phyloP scores from a whole-genome alignment of 2,329 filamentous ascomycete species.

The Xylaria sp. region DNA sequence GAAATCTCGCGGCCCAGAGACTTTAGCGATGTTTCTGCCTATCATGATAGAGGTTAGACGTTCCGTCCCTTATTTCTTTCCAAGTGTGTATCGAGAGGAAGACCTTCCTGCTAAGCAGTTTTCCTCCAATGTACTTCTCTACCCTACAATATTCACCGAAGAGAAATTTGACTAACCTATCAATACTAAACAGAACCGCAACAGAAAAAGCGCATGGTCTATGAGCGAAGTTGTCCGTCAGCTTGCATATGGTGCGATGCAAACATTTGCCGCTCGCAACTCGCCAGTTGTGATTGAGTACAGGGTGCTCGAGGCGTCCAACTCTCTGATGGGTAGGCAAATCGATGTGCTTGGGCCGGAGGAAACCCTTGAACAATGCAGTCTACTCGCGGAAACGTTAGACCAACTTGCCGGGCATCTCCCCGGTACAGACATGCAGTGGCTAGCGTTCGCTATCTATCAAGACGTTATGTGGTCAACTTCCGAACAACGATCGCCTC shows the following conservation, averaged over 20 bases:
- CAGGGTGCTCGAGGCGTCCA: conserved; percentile 49
- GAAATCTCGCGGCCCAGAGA: conserved; percentile 42
- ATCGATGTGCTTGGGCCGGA: conserved; percentile 44
- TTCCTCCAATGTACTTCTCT: neutral
- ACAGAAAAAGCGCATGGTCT: conserved; percentile 54
- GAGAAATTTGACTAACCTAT: conserved; percentile 12
- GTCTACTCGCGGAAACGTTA: conserved; percentile 43
- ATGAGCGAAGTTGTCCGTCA: conserved; percentile 51
- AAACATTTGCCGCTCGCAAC: conserved; percentile 30
- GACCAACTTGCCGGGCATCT: conserved; percentile 38
- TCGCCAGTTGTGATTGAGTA: conserved; percentile 51
- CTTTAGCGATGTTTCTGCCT: conserved; percentile 53
- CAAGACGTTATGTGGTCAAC: conserved; percentile 51
- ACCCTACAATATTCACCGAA: too few species aligned
- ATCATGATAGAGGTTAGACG: conserved; percentile 52
- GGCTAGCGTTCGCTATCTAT: conserved; percentile 52
- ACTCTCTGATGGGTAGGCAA: conserved; percentile 46
- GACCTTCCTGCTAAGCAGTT: neutral
- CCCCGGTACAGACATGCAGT: conserved; percentile 41
- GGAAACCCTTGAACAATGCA: conserved; percentile 41
- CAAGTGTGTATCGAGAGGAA: neutral
- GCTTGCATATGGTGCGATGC: conserved; percentile 52
- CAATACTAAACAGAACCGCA: conserved; percentile 39
- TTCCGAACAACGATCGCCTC: conserved; percentile 48
- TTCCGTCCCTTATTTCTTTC: neutral